These are phyloP conservation scores for Penicillium samsonianum DNA, from an alignment of 495 filamentous ascomycete species.

Conservation along the genomic window DNA sequence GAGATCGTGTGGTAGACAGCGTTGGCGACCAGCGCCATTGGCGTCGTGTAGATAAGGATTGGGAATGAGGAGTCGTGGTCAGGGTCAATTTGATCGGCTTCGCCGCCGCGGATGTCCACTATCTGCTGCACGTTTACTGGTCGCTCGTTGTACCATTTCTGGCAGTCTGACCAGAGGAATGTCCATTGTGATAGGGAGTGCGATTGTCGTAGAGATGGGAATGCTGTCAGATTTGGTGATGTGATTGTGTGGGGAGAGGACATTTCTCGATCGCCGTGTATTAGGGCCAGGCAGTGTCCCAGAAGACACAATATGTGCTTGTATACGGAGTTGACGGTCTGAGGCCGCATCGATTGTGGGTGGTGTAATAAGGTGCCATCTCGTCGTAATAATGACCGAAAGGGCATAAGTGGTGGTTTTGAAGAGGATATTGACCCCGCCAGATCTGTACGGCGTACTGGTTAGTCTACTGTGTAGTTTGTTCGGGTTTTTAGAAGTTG, in stretches of 20 bases:
- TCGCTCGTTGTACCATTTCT: constrained; percentile 35
- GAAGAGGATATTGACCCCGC: constrained; percentile 19
- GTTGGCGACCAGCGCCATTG: constrained; percentile 35
- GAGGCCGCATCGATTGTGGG: constrained; percentile 3
- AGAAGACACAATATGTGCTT: constrained; percentile 25
- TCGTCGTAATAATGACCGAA: constrained; percentile 26
- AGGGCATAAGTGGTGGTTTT: constrained; percentile 22
- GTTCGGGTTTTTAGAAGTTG: neutral
- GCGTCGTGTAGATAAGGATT: constrained; percentile 32
- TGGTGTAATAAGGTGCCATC: constrained; percentile 23
- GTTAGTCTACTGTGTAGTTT: neutral
- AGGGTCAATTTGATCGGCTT: constrained; percentile 30
- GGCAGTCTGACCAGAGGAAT: constrained; percentile 31
- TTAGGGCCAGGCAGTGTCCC: constrained; percentile 23
- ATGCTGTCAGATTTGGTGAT: constrained; percentile 20
- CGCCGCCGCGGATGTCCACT: constrained; percentile 29
- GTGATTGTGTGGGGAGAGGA: constrained; percentile 11
- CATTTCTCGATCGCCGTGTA: constrained; percentile 23
- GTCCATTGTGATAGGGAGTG: constrained; percentile 32
- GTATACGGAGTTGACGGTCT: constrained; percentile 18
- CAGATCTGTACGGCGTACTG: constrained; percentile 10
- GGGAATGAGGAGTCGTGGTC: constrained; percentile 29
- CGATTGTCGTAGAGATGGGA: constrained; percentile 28
- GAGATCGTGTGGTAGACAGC: constrained; percentile 30
- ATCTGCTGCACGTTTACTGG: constrained; percentile 27